These are phyloP conservation scores for Saraca asoca DNA, from an alignment of 331 rosid genomes.

Conservation along the genomic window DNA sequence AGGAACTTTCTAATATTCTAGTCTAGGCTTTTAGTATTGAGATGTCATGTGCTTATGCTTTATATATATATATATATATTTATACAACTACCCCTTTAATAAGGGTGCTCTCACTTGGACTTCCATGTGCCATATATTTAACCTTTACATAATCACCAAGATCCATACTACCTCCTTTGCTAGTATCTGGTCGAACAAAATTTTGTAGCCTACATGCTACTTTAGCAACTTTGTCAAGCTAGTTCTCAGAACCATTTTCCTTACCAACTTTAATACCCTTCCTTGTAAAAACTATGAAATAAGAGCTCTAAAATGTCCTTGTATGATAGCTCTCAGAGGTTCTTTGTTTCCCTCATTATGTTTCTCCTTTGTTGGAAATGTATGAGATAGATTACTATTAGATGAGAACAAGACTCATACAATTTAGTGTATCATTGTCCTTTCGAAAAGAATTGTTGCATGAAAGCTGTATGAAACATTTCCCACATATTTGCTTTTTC, in stretches of 20 bases:
- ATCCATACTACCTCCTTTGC: conserved; percentile 97
- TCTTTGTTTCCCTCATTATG: conserved; percentile 73
- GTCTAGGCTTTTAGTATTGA: conserved; percentile 69
- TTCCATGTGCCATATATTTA: too few species aligned
- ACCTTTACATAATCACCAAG: too few species aligned
- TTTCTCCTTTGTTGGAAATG: conserved; percentile 75
- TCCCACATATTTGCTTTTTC: too few species aligned
- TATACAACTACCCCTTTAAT: too few species aligned
- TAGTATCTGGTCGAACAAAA: conserved; percentile 94
- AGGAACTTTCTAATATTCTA: conserved; percentile 92
- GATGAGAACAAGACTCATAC: conserved; percentile 68
- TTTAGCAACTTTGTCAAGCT: conserved; percentile 63
- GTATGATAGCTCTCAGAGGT: conserved; percentile 74
- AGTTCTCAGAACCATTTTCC: too few species aligned
- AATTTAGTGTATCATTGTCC: too few species aligned
- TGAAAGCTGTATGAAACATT: too few species aligned
- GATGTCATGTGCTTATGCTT: too few species aligned
- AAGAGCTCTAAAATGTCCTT: conserved; percentile 94
- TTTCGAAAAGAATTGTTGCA: too few species aligned
- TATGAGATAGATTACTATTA: conserved; percentile 65
- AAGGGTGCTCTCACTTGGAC: too few species aligned
- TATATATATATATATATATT: too few species aligned
- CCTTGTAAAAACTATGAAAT: conserved; percentile 84
- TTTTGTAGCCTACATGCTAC: conserved; percentile 91
- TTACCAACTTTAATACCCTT: conserved; percentile 63